Evolutionary conservation across 1,284 basidiomycete genomes (phyloP).

Genomic region (Malassezia arunalokei): DNA sequence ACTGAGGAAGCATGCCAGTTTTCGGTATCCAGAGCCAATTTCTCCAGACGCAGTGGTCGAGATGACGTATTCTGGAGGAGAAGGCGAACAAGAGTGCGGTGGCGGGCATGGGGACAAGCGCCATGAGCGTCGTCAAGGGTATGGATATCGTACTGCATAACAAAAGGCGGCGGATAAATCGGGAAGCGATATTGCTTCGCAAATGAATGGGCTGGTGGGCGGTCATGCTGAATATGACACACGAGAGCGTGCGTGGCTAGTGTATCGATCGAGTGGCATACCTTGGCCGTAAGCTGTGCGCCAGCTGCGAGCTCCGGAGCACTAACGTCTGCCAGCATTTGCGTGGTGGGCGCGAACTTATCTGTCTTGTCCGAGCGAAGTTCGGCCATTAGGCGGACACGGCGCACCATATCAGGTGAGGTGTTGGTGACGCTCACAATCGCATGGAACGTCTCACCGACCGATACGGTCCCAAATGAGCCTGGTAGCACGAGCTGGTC

Average conservation of each 20-base stretch:
- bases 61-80: conserved; percentile 6
- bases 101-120: not conserved
- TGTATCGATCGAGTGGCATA: not conserved
- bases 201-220: not conserved
- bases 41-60: conserved; percentile 1
- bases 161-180: conserved; percentile 8
- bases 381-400: conserved; percentile 4
- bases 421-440: conserved; percentile 6
- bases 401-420: not conserved
- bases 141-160: conserved; percentile 5
- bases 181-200: conserved; percentile 12
- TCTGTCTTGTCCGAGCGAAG: conserved; percentile 1
- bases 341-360: not conserved
- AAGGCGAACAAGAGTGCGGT: conserved; percentile 4
- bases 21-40: not conserved
- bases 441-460: conserved; percentile 12
- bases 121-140: not conserved
- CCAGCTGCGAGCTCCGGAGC: not conserved
- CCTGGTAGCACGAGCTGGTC: conserved; percentile 6
- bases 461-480: conserved; percentile 11
- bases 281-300: conserved; percentile 1
- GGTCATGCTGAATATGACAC: conserved; percentile 7
- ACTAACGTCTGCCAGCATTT: not conserved
- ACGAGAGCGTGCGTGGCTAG: conserved; percentile 9
- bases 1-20: not conserved